Conservation (phyloP, 2,329 filamentous ascomycete species). For the Fusarium miscanthi region DNA sequence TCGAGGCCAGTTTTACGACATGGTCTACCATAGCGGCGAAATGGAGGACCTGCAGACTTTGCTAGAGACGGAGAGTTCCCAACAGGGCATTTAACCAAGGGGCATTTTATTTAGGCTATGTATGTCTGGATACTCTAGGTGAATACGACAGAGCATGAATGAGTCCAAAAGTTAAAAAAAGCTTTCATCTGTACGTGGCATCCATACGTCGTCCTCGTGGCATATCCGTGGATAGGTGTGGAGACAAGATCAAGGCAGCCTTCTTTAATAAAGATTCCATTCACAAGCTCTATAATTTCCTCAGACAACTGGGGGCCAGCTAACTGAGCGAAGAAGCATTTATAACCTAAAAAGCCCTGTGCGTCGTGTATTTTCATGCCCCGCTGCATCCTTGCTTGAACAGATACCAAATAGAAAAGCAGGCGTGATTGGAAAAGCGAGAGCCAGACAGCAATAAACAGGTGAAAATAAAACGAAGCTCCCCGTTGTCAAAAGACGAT, state of each 20-base stretch:
- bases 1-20: conserved; percentile 62
- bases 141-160: background rate
- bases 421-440: conserved; percentile 34
- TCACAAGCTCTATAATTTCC: conserved; percentile 25
- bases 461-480: conserved; percentile 10
- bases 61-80: conserved; percentile 36
- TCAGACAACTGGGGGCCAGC: background rate
- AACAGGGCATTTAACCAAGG: background rate
- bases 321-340: conserved; percentile 4
- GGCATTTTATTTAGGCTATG: background rate
- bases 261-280: background rate
- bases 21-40: conserved; percentile 67
- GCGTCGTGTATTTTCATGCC: conserved; percentile 45
- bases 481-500: conserved; percentile 21
- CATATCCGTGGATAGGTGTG: background rate
- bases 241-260: background rate
- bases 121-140: background rate
- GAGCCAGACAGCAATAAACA: conserved; percentile 2
- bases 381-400: conserved; percentile 35
- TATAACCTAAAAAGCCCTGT: conserved; percentile 23
- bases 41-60: conserved; percentile 57
- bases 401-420: conserved; percentile 20
- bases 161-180: background rate
- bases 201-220: background rate
- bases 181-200: background rate